Evolutionary conservation across 768 basidiomycete genomes (phyloP), one percentile per base, ranked within the genome.

Genomic region (Panaeolus papilionaceus): DNA sequence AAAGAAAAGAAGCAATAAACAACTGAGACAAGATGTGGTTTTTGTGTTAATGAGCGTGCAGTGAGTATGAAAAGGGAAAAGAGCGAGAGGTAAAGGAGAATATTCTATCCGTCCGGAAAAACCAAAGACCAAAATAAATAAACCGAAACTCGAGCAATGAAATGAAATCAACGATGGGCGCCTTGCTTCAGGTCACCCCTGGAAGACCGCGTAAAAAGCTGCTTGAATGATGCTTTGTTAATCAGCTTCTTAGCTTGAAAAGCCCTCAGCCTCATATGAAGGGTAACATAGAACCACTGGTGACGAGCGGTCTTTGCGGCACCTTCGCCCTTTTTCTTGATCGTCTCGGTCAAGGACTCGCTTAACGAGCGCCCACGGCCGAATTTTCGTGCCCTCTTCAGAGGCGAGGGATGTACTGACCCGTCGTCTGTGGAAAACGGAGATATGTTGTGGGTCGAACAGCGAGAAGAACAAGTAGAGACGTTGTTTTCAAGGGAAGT

Each of bases 401-500:
- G 7, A 20, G 45, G 45, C 20, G 54, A 8, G 5, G n/a, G n/a
- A 58, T 58, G 16, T 2, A 33, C 4, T n/a, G 54, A 5, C 9
- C 14, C 11, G 4, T 28, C 28, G 14, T 33, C 12, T 33, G 33
- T 33, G 28, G 11, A 4, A 58, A 3, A 2, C 2, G 26, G 26
- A 58, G 54, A 10, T 6, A 28, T 9, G 26, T 1, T 18, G 14
- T 58, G 26, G 28, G 33, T 37, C 9, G 54, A 58, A 16, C 26
- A 28, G 4, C 33, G 54, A 37, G 33, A 37, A 3, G 54, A 58
- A 28, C 54, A 58, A 1, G 54, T 58, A 6, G 54, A 58, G 12
- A 33, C 54, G 14, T 58, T 58, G 20, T 58, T 58, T 37, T 58
- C 54, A 7, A 58, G 54, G 26, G 54, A 58, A 33, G 54, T 58